A percentile compares a stretch with the other conserved stretches of the same genome.
Conservation (phyloP, 768 basidiomycete species). For the Cyclocybe aegerita region DNA sequence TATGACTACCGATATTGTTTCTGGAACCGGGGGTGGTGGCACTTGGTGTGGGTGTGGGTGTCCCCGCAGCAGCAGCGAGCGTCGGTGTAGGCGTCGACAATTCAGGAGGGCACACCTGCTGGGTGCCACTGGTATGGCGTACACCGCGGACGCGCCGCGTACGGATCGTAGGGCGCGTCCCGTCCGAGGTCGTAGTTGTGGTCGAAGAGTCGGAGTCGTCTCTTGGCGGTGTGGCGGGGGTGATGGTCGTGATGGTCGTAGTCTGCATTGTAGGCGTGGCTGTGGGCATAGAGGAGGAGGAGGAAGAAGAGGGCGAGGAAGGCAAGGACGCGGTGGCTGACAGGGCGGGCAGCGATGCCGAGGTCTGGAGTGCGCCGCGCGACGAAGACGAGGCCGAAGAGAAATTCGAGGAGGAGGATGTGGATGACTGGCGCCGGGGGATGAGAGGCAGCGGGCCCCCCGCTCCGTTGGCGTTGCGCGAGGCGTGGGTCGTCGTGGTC, state of each 20-base stretch:
- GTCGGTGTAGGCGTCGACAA: slow-evolving; percentile 45
- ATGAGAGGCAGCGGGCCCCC: slow-evolving; percentile 62
- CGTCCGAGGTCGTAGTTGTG: slow-evolving; percentile 32
- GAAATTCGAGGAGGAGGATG: slow-evolving; percentile 12
- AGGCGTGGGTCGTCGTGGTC: slow-evolving; percentile 27
- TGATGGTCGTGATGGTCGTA: slow-evolving; percentile 18
- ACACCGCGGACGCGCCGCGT: slow-evolving; percentile 34
- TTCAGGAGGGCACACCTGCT: too few species aligned
- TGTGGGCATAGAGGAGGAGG: slow-evolving; percentile 8
- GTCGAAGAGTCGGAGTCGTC: slow-evolving; percentile 38
- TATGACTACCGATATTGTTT: neutral
- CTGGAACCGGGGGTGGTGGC: slow-evolving; percentile 18
- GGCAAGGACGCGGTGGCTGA: slow-evolving; percentile 8
- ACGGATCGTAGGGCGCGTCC: slow-evolving; percentile 34
- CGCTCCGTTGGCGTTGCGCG: slow-evolving; percentile 51
- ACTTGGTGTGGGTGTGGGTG: slow-evolving; percentile 14
- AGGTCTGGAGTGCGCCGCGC: slow-evolving; percentile 2
- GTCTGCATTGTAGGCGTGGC: slow-evolving; percentile 1
- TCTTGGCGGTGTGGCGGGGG: slow-evolving; percentile 14
- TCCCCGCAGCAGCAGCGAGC: neutral
- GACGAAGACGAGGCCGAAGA: slow-evolving; percentile 9
- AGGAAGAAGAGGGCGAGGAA: slow-evolving; percentile 18
- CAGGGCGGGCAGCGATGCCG: slow-evolving; percentile 21
- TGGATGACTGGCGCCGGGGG: slow-evolving; percentile 47
- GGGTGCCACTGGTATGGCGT: too few species aligned